Evolutionary conservation across 306 rosid genomes (phyloP).

Genomic region (Mimosa bimucronata): DNA sequence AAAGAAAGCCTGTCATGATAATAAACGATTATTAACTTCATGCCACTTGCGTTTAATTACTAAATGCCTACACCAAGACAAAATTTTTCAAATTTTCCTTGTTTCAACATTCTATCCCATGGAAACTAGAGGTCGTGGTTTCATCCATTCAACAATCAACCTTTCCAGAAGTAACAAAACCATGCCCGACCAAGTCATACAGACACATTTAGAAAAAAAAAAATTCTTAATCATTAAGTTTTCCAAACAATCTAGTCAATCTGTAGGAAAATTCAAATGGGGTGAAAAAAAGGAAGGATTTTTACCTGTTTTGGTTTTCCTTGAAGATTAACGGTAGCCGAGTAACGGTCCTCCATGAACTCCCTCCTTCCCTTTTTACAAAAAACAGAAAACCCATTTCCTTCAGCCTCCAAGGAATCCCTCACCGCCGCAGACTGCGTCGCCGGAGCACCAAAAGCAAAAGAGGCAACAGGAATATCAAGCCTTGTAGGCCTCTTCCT

Average conservation of each 20-base stretch:
- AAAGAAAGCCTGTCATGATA: slow-evolving; percentile 58
- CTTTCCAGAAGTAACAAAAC: neutral
- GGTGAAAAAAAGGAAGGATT: neutral
- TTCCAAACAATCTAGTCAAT: slow-evolving; percentile 13
- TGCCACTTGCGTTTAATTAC: neutral
- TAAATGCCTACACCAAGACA: neutral
- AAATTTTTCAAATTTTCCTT: slow-evolving; percentile 9
- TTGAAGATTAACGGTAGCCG: slow-evolving; percentile 68
- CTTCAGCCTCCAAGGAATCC: slow-evolving; percentile 65
- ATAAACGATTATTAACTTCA: neutral
- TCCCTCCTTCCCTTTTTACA: slow-evolving; percentile 94
- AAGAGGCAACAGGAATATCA: slow-evolving; percentile 66
- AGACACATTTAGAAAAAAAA: neutral
- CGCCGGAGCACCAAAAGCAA: slow-evolving; percentile 47
- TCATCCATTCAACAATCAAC: neutral
- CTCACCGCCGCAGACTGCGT: slow-evolving; percentile 53
- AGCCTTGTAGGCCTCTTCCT: slow-evolving; percentile 86
- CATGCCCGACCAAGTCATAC: neutral
- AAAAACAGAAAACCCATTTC: slow-evolving; percentile 67
- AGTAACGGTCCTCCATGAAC: slow-evolving; percentile 87
- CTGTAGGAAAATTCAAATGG: slow-evolving; percentile 15
- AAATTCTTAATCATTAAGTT: neutral
- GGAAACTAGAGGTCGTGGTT: neutral
- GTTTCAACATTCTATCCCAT: slow-evolving; percentile 4
- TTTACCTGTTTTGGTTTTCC: slow-evolving; percentile 81